These are phyloP conservation scores for Bryoerythrophyllum caledonicum DNA, from an alignment of 225 moss, liverwort and hornwort genomes.

Conservation along the genomic window DNA sequence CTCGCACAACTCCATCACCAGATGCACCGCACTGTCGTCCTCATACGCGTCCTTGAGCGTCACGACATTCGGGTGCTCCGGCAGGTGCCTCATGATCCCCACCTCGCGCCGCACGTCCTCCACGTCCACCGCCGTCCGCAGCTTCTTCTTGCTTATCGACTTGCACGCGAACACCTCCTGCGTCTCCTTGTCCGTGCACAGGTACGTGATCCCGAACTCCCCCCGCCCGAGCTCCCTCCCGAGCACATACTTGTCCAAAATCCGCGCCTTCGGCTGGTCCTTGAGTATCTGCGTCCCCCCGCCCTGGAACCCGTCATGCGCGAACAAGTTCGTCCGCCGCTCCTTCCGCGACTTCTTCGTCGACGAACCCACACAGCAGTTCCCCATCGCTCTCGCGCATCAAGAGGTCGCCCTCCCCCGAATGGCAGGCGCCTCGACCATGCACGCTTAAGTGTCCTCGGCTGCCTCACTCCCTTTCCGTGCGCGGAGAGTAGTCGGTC, in stretches of 20 bases:
- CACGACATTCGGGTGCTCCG: conserved; percentile 74
- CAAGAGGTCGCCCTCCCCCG: background rate
- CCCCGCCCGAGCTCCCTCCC: conserved; percentile 94
- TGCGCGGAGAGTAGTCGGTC: no score
- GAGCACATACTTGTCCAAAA: conserved; percentile 70
- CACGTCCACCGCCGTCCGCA: conserved; percentile 78
- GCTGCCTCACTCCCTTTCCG: no score
- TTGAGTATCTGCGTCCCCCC: conserved; percentile 61
- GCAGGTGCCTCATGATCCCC: conserved; percentile 78
- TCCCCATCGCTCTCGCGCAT: conserved; percentile 67
- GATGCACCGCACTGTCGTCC: conserved; percentile 84
- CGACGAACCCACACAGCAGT: conserved; percentile 81
- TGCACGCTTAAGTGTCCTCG: background rate
- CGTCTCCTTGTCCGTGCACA: conserved; percentile 89
- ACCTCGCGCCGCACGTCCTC: conserved; percentile 95
- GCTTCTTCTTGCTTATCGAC: conserved; percentile 84
- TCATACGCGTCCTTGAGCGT: conserved; percentile 73
- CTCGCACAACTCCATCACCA: conserved; percentile 95
- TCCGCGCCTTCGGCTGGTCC: conserved; percentile 56
- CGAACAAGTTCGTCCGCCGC: conserved; percentile 63
- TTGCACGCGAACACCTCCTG: conserved; percentile 78
- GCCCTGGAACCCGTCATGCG: conserved; percentile 50
- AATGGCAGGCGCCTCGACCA: background rate
- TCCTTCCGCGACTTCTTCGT: conserved; percentile 64
- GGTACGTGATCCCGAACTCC: conserved; percentile 88